phyloP scores from a whole-genome alignment of 768 basidiomycete genomes.

The Russula vinacea region DNA sequence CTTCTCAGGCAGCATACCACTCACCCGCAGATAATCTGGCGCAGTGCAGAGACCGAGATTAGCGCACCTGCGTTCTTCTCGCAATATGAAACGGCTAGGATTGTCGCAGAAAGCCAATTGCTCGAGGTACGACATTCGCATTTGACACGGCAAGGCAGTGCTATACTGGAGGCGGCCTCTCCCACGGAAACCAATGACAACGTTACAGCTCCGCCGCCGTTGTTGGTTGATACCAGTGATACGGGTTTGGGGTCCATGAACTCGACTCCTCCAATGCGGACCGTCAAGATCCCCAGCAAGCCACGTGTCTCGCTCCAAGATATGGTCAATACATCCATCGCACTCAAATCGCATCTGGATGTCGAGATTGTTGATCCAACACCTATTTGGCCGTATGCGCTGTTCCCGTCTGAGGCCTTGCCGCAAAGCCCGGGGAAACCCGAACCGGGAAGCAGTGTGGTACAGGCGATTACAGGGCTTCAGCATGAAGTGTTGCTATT shows the following conservation, averaged over 20 bases:
- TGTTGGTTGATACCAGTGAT: constrained; percentile 18
- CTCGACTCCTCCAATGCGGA: constrained; percentile 23
- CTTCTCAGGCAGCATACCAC: constrained; percentile 27
- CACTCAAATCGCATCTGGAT: constrained; percentile 67
- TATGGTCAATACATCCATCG: constrained; percentile 69
- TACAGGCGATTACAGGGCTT: constrained; percentile 63
- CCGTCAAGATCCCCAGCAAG: constrained; percentile 21
- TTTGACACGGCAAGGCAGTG: constrained; percentile 2
- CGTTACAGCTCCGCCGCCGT: background rate
- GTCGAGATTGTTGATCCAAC: constrained; percentile 55
- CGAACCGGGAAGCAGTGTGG: constrained; percentile 46
- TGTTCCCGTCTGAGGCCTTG: constrained; percentile 39
- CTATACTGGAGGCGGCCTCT: background rate
- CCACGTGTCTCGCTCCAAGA: constrained; percentile 60
- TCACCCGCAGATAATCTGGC: constrained; percentile 29
- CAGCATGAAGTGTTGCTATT: constrained; percentile 75
- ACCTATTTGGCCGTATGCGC: constrained; percentile 50
- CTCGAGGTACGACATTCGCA: constrained; percentile 28
- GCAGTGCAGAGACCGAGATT: constrained; percentile 22
- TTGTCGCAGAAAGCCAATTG: constrained; percentile 27
- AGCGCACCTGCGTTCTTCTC: constrained; percentile 21
- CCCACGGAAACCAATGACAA: background rate
- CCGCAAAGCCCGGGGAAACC: constrained; percentile 28
- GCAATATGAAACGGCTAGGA: constrained; percentile 21
- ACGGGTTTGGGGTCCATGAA: constrained; percentile 3